These are phyloP conservation scores for Byssothecium circinans DNA, from an alignment of 2,329 filamentous ascomycete genomes.

Conservation along the genomic window DNA sequence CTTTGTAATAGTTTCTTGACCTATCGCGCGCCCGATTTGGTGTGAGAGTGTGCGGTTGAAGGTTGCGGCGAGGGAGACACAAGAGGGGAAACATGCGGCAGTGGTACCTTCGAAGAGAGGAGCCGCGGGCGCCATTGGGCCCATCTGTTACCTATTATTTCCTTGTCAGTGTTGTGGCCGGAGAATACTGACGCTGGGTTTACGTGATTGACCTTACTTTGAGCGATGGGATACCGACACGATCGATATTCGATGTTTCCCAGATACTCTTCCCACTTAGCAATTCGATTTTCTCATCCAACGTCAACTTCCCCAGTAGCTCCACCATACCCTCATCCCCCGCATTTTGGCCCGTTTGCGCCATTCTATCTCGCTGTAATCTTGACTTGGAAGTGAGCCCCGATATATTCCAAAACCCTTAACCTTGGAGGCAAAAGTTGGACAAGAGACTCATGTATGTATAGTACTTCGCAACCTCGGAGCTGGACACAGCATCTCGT, in stretches of 20 bases:
- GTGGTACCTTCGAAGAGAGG: conserved; percentile 62
- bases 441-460: no score
- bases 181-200: no score
- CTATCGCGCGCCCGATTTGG: conserved; percentile 27
- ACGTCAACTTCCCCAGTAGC: conserved; percentile 9
- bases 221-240: conserved; percentile 12
- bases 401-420: neutral
- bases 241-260: conserved; percentile 12
- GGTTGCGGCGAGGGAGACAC: conserved; percentile 60
- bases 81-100: conserved; percentile 74
- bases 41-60: conserved; percentile 28
- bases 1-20: conserved; percentile 28
- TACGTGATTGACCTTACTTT: conserved; percentile 13
- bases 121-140: conserved; percentile 66
- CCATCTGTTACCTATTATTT: conserved; percentile 59
- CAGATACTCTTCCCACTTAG: conserved; percentile 15
- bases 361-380: neutral
- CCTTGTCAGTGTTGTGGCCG: neutral
- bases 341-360: neutral
- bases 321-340: neutral
- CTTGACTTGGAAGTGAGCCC: neutral
- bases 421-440: neutral
- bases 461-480: no score
- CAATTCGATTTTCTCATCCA: conserved; percentile 14
- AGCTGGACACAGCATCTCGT: no score